Conservation (phyloP, 148 eudicot genomes). For the Euryodendron excelsum region DNA sequence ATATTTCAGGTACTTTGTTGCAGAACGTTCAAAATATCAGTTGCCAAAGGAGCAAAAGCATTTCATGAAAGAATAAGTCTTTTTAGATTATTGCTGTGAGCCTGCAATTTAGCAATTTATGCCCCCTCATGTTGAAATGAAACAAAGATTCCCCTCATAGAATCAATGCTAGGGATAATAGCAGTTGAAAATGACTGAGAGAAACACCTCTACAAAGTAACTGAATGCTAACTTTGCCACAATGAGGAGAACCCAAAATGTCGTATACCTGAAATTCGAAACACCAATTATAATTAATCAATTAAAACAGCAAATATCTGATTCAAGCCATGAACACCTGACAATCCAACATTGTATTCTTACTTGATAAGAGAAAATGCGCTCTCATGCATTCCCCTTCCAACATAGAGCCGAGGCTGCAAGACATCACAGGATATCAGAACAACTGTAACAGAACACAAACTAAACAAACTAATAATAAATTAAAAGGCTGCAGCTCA, state of each 20-base stretch:
- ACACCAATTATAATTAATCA: slow-evolving; percentile 6
- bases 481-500: not conserved
- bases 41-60: not conserved
- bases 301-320: not conserved
- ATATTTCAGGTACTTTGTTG: not conserved
- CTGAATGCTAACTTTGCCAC: slow-evolving; percentile 59
- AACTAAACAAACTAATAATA: not conserved
- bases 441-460: slow-evolving; percentile 4
- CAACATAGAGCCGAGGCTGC: slow-evolving; percentile 74
- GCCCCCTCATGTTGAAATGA: not conserved
- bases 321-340: not conserved
- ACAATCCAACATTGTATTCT: slow-evolving; percentile 2
- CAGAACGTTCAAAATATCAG: not conserved
- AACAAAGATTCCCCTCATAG: not conserved
- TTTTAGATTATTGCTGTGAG: not conserved
- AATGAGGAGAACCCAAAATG: slow-evolving; percentile 56
- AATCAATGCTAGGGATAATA: not conserved
- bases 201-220: slow-evolving; percentile 51
- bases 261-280: slow-evolving; percentile 47
- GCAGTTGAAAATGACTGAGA: not conserved
- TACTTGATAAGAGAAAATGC: slow-evolving; percentile 58
- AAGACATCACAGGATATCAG: slow-evolving; percentile 20
- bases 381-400: slow-evolving; percentile 75
- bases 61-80: not conserved
- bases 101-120: not conserved